These are phyloP conservation scores for Kwoniella dejecticola DNA, from an alignment of 768 basidiomycete genomes.

Conservation along the genomic window DNA sequence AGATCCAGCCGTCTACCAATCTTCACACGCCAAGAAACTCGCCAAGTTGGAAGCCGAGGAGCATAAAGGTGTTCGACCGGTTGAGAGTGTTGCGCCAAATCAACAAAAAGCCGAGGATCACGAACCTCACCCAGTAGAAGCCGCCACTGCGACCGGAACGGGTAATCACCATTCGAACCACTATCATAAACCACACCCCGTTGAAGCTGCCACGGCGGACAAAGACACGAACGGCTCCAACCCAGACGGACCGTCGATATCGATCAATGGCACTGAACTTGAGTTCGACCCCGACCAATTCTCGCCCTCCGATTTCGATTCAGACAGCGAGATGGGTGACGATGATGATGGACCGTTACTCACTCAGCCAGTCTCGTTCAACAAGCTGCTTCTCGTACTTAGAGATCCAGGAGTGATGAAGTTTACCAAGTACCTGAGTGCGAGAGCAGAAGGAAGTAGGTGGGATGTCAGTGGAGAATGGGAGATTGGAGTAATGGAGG, in stretches of 20 bases:
- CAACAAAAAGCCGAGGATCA: constrained; percentile 1
- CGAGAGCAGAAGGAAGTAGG: constrained; percentile 81
- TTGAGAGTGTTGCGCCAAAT: constrained; percentile 11
- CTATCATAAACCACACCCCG: not conserved
- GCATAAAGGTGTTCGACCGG: constrained; percentile 1
- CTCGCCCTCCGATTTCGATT: constrained; percentile 52
- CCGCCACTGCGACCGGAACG: not conserved
- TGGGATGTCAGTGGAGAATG: constrained; percentile 95
- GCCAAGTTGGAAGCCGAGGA: constrained; percentile 26
- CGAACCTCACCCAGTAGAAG: constrained; percentile 2
- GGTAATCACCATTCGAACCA: not conserved
- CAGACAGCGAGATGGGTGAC: constrained; percentile 54
- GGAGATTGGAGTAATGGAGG: constrained; percentile 78
- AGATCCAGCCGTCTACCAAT: constrained; percentile 90
- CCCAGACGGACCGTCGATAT: constrained; percentile 36
- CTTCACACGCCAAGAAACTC: constrained; percentile 60
- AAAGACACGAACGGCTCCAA: constrained; percentile 7
- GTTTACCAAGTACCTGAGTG: constrained; percentile 93
- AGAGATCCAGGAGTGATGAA: constrained; percentile 90
- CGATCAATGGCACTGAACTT: constrained; percentile 47
- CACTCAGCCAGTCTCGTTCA: constrained; percentile 86
- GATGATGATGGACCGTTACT: constrained; percentile 75
- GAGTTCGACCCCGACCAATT: constrained; percentile 55
- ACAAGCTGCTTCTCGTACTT: constrained; percentile 81
- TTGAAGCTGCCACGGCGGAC: constrained; percentile 4